Evolutionary conservation across 2,329 filamentous ascomycete species (phyloP).

Genomic region (Claviceps monticola): DNA sequence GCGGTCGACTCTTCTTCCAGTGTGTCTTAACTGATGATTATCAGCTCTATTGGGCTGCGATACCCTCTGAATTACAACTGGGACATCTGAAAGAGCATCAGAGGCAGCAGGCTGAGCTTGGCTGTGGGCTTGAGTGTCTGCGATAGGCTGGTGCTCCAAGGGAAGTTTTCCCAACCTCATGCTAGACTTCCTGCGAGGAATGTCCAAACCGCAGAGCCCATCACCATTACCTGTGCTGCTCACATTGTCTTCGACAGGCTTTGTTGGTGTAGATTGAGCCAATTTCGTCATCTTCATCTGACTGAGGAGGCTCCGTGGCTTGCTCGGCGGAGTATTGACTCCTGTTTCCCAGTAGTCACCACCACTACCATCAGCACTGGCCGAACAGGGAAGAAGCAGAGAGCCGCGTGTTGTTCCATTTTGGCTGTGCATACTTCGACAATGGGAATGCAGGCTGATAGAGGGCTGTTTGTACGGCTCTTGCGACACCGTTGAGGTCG

Average conservation of each 20-base stretch:
- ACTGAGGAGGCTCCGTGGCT: neutral
- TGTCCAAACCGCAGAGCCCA: neutral
- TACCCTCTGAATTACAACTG: neutral
- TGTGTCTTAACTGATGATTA: neutral
- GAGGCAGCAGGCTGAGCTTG: too few relatives aligned
- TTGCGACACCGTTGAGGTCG: constrained; percentile 10
- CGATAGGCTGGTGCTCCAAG: neutral
- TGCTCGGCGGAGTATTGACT: neutral
- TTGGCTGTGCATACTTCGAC: constrained; percentile 1
- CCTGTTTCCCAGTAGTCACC: constrained; percentile 1
- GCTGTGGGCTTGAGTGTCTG: neutral
- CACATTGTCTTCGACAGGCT: constrained; percentile 2
- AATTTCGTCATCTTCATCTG: neutral
- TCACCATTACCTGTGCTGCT: neutral
- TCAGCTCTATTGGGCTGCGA: neutral
- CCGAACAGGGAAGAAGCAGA: constrained; percentile 1
- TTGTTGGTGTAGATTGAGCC: neutral
- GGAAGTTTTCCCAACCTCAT: constrained; percentile 1
- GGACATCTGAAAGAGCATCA: neutral
- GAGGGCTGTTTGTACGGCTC: constrained; percentile 8
- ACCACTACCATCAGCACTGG: constrained; percentile 5
- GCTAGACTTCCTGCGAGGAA: constrained; percentile 9
- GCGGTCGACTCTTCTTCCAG: neutral
- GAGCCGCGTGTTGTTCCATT: neutral
- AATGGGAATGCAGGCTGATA: constrained; percentile 5